Conservation (phyloP, 176 grass and related monocot species). For the Melocanna baccifera region DNA sequence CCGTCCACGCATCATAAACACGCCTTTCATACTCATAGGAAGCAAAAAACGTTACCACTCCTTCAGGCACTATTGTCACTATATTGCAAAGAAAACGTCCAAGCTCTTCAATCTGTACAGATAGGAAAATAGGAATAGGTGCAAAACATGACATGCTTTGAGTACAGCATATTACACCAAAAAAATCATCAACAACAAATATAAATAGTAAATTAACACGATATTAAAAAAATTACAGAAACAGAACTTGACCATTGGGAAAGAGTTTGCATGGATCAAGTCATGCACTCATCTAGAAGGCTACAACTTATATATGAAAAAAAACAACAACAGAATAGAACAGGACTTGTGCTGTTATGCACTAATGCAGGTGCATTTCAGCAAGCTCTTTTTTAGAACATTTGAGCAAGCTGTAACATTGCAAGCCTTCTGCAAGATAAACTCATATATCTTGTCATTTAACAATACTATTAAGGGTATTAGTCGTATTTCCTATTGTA, state of each 20-base stretch:
- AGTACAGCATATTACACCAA: constrained; percentile 10
- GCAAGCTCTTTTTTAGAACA: neutral
- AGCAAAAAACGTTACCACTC: constrained; percentile 77
- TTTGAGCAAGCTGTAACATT: neutral
- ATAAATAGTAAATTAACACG: neutral
- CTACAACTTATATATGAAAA: neutral
- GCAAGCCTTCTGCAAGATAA: constrained; percentile 3
- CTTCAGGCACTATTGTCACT: constrained; percentile 73
- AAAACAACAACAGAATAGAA: neutral
- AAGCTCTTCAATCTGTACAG: constrained; percentile 79
- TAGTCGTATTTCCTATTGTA: too few species aligned
- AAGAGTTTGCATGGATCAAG: neutral
- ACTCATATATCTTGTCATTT: neutral
- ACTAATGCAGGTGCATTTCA: neutral
- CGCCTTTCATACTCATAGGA: constrained; percentile 79
- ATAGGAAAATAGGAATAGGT: constrained; percentile 22
- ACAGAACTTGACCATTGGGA: neutral
- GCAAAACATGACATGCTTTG: constrained; percentile 22
- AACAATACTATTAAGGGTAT: too few species aligned
- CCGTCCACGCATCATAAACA: constrained; percentile 83
- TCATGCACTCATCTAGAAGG: neutral
- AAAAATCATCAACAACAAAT: neutral
- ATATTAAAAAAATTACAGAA: neutral
- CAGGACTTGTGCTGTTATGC: neutral
- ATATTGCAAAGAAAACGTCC: constrained; percentile 84